phyloP scores from a whole-genome alignment of 139 green algal species.

The Pycnococcus provasolii region DNA sequence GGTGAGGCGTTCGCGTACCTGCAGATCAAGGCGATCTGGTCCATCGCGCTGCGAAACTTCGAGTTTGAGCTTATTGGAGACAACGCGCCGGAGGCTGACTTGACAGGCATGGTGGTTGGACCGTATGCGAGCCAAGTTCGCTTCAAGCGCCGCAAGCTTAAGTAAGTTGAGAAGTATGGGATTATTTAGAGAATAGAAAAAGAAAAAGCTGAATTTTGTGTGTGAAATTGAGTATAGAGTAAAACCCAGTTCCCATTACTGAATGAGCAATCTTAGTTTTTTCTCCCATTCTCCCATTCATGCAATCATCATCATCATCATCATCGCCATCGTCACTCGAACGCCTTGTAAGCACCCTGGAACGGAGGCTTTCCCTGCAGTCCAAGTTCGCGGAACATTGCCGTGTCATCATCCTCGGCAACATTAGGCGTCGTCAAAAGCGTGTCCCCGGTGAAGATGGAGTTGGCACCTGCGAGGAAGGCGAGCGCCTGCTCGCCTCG shows the following conservation, averaged over 20 bases:
- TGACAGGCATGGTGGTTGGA: conserved; percentile 85
- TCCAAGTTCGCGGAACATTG: conserved; percentile 75
- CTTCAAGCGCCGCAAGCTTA: not conserved
- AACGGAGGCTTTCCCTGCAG: conserved; percentile 28
- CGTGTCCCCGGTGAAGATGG: conserved; percentile 95
- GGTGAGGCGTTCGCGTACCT: conserved; percentile 94
- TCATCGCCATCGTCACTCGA: not conserved
- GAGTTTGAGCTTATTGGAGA: conserved; percentile 85
- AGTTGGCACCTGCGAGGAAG: conserved; percentile 96
- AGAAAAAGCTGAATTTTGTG: no score
- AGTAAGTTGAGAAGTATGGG: not conserved
- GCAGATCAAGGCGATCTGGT: conserved; percentile 96
- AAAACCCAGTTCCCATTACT: not conserved
- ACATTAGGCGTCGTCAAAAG: conserved; percentile 96
- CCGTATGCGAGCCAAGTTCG: conserved; percentile 27
- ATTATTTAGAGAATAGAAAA: no score
- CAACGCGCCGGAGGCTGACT: conserved; percentile 74
- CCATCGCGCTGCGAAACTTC: conserved; percentile 85
- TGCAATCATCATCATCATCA: not conserved
- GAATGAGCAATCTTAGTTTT: not conserved
- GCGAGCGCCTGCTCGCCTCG: conserved; percentile 68
- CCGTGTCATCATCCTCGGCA: conserved; percentile 50
- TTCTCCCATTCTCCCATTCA: not conserved
- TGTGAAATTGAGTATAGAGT: not conserved
- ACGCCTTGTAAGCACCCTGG: not conserved